These are phyloP conservation scores for Phaeosphaeria sp. DNA, from an alignment of 2,329 filamentous ascomycete genomes.

Conservation along the genomic window DNA sequence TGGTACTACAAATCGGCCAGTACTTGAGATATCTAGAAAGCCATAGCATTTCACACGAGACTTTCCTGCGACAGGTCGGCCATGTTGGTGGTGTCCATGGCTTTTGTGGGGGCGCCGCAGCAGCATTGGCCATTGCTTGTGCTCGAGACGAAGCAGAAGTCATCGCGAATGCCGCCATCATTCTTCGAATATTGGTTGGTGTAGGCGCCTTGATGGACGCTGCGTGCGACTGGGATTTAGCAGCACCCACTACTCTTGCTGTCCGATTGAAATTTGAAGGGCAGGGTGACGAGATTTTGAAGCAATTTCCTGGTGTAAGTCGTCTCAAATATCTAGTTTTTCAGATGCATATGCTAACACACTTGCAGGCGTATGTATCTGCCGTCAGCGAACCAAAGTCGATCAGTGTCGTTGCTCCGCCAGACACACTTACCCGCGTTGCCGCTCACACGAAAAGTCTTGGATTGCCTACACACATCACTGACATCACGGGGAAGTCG, in stretches of 20 bases:
- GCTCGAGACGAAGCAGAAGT: conserved; percentile 21
- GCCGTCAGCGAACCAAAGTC: conserved; percentile 31
- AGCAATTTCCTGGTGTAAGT: conserved; percentile 23
- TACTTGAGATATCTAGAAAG: conserved; percentile 28
- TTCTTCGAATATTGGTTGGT: conserved; percentile 17
- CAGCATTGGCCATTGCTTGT: conserved; percentile 20
- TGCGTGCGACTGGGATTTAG: conserved; percentile 19
- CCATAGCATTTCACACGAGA: conserved; percentile 13
- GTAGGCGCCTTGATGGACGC: conserved; percentile 19
- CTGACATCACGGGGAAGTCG: conserved; percentile 27
- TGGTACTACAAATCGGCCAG: conserved; percentile 26
- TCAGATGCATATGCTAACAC: conserved; percentile 5
- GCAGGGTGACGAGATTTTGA: conserved; percentile 24
- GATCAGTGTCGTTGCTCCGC: conserved; percentile 27
- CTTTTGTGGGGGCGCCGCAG: conserved; percentile 9
- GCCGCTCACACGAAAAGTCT: conserved; percentile 16
- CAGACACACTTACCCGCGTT: conserved; percentile 14
- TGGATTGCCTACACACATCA: conserved; percentile 12
- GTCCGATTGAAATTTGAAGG: conserved; percentile 19
- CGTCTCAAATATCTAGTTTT: neutral
- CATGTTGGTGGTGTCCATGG: conserved; percentile 23
- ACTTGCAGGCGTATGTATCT: conserved; percentile 21
- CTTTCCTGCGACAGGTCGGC: conserved; percentile 11
- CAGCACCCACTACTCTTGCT: conserved; percentile 24
- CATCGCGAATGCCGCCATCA: conserved; percentile 12